Evolutionary conservation across 768 basidiomycete genomes (phyloP).

Genomic region (Lactarius vividus): DNA sequence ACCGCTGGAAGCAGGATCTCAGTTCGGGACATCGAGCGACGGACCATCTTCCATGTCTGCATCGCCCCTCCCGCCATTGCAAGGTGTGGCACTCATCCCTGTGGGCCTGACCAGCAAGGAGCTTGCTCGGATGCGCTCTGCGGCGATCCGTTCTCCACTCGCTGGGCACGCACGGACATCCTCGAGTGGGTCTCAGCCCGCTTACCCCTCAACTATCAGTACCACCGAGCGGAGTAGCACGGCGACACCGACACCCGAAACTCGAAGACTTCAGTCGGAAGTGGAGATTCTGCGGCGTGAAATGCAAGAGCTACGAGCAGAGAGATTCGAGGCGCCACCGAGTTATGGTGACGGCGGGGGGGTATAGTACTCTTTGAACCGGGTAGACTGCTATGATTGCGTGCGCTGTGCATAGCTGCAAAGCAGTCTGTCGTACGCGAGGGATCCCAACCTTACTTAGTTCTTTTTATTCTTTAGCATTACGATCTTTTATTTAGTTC

Average conservation of each 20-base stretch:
- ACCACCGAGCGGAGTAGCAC: neutral
- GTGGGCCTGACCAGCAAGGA: constrained; percentile 17
- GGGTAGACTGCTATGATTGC: no score
- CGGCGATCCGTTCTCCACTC: neutral
- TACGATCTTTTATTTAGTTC: no score
- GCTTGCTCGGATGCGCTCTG: constrained; percentile 13
- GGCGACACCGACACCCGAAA: neutral
- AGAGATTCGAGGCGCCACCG: constrained; percentile 31
- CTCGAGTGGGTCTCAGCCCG: no score
- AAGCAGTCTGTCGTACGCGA: no score
- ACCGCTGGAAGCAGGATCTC: neutral
- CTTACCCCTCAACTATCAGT: neutral
- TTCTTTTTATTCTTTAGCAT: no score
- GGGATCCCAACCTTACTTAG: no score
- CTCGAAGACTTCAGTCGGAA: constrained; percentile 26
- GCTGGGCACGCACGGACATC: no score
- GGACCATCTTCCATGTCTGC: neutral
- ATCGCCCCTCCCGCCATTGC: neutral
- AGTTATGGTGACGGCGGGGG: constrained; percentile 21
- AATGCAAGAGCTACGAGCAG: constrained; percentile 30
- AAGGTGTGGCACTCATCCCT: neutral
- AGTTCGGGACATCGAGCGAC: neutral
- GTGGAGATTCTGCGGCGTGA: constrained; percentile 32
- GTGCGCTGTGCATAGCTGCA: no score
- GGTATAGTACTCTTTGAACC: no score